A percentile compares a stretch with the other conserved stretches of the same genome.
phyloP scores from a whole-genome alignment of 306 rosid species.

The Glycine latifolia region DNA sequence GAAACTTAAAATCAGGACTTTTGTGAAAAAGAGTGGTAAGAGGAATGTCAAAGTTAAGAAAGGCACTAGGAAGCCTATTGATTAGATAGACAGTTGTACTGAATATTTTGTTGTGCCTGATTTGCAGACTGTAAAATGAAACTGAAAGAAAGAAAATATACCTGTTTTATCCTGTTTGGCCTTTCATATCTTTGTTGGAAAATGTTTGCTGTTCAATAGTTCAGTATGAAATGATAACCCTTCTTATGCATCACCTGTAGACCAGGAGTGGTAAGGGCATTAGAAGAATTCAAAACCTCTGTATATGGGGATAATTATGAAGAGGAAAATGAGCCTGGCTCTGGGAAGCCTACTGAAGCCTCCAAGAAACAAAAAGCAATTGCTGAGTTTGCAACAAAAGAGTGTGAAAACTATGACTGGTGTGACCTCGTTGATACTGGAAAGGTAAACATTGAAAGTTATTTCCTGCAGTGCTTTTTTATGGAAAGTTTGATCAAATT shows the following conservation, averaged over 20 bases:
- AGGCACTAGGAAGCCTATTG: too few relatives aligned
- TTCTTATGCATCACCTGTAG: constrained; percentile 59
- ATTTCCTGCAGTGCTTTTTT: constrained; percentile 27
- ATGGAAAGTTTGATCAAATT: constrained; percentile 16
- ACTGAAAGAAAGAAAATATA: not conserved
- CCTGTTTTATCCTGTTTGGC: constrained; percentile 32
- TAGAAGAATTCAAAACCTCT: constrained; percentile 84
- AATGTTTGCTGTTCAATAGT: constrained; percentile 10
- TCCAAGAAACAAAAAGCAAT: constrained; percentile 74
- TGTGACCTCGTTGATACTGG: constrained; percentile 83
- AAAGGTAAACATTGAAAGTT: constrained; percentile 64
- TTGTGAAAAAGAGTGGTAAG: too few relatives aligned
- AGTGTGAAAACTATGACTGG: constrained; percentile 76
- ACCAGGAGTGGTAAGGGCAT: constrained; percentile 71
- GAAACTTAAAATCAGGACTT: too few relatives aligned
- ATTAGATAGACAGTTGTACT: not conserved
- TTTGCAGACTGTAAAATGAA: constrained; percentile 9
- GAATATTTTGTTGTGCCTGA: constrained; percentile 32
- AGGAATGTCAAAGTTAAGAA: too few relatives aligned
- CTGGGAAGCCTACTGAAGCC: constrained; percentile 63
- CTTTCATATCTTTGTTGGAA: constrained; percentile 18
- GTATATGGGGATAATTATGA: constrained; percentile 84
- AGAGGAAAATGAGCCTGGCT: constrained; percentile 55
- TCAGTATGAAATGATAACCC: constrained; percentile 33
- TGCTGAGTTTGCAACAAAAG: constrained; percentile 67